These are phyloP conservation scores for Acanthamoeba lenticulata DNA, from an alignment of 208 protist species.

Conservation along the genomic window DNA sequence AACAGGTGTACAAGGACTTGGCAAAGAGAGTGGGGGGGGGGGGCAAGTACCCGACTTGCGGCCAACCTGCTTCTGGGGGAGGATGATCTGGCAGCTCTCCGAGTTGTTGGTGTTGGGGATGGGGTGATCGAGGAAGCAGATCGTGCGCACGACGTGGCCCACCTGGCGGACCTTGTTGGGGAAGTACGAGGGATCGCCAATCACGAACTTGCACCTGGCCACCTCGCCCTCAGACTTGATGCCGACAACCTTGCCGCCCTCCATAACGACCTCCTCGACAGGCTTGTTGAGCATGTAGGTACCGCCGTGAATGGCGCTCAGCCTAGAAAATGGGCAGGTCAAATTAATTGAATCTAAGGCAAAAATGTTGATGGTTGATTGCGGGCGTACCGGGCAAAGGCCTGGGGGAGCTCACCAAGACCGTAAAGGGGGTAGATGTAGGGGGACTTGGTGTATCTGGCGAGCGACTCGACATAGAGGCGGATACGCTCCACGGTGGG, in stretches of 20 bases:
- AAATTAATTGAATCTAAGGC: background rate
- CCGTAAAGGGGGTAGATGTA: constrained; percentile 99
- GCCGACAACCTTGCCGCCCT: constrained; percentile 94
- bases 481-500: constrained; percentile 95
- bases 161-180: constrained; percentile 92
- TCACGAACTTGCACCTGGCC: constrained; percentile 94
- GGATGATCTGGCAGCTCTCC: constrained; percentile 97
- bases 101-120: constrained; percentile 89
- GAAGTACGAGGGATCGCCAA: constrained; percentile 99
- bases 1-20: background rate
- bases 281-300: constrained; percentile 99
- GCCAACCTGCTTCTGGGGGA: constrained; percentile 95
- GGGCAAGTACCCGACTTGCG: constrained; percentile 87
- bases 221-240: constrained; percentile 92
- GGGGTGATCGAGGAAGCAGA: constrained; percentile 97
- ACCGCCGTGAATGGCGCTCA: constrained; percentile 94
- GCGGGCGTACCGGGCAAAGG: constrained; percentile 91
- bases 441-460: constrained; percentile 93
- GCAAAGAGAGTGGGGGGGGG: background rate
- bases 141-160: constrained; percentile 96
- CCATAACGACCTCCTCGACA: constrained; percentile 96
- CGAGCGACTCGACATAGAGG: constrained; percentile 97
- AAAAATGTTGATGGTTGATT: background rate
- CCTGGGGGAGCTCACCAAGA: constrained; percentile 99
- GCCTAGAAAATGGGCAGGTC: constrained; percentile 39